Conservation (phyloP, 2,329 filamentous ascomycete genomes). For the Talaromyces marneffei region DNA sequence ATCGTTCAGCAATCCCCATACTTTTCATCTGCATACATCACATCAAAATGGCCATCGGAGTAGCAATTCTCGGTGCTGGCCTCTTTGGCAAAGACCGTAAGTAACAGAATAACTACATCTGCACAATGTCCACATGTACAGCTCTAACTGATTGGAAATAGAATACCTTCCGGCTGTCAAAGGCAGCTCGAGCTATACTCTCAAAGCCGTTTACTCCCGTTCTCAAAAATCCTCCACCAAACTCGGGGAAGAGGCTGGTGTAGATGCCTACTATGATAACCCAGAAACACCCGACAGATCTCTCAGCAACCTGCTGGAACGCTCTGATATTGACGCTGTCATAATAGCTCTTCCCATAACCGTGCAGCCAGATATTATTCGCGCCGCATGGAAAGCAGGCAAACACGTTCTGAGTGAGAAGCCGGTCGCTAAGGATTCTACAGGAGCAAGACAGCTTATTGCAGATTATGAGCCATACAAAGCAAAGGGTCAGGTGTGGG, state of each 20-base stretch:
- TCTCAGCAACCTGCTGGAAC: constrained; percentile 31
- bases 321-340: constrained; percentile 44
- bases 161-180: neutral
- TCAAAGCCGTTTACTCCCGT: constrained; percentile 5
- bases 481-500: constrained; percentile 42
- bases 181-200: neutral
- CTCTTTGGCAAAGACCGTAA: constrained; percentile 5
- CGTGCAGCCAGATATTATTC: constrained; percentile 54
- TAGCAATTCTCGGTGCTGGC: constrained; percentile 5
- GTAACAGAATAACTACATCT: neutral
- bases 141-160: neutral
- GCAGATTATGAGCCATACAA: constrained; percentile 42
- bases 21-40: neutral
- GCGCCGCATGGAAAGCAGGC: constrained; percentile 55
- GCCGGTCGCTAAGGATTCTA: constrained; percentile 58
- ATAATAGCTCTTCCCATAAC: constrained; percentile 54
- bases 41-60: neutral
- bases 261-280: neutral
- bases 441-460: constrained; percentile 46
- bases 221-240: neutral
- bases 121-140: neutral
- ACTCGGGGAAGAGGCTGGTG: neutral
- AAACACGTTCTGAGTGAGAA: constrained; percentile 69
- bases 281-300: constrained; percentile 1
- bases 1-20: neutral